Conservation (phyloP, 305 asterid genomes). For the Fraxinus platypoda region DNA sequence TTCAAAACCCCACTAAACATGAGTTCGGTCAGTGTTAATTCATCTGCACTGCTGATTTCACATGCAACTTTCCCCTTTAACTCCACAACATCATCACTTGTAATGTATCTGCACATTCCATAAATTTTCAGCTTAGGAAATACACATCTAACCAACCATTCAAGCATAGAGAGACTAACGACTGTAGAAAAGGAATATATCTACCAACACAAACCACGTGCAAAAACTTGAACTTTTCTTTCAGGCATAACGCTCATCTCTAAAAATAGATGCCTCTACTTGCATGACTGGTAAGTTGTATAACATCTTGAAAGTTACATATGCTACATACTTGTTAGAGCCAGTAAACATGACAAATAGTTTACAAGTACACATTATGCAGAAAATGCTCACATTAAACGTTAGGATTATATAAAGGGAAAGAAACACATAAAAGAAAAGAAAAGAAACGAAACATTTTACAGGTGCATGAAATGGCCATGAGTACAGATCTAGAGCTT, state of each 20-base stretch:
- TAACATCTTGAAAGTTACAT: not conserved
- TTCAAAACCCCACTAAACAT: constrained; percentile 84
- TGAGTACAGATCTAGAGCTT: not conserved
- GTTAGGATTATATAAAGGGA: not conserved
- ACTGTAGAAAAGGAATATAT: constrained; percentile 6
- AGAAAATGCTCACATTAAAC: not conserved
- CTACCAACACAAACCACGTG: constrained; percentile 3
- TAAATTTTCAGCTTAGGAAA: constrained; percentile 22
- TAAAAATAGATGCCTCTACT: not conserved
- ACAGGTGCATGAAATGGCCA: not conserved
- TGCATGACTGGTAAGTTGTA: not conserved
- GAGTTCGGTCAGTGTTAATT: constrained; percentile 82
- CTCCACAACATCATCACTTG: constrained; percentile 77
- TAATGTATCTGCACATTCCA: constrained; percentile 55
- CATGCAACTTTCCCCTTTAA: constrained; percentile 95
- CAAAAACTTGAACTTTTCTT: not conserved
- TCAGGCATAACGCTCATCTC: not conserved
- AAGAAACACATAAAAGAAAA: not conserved
- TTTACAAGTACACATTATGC: not conserved
- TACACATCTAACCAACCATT: constrained; percentile 2
- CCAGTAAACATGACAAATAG: not conserved
- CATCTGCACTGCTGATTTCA: constrained; percentile 94
- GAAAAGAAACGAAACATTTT: not conserved
- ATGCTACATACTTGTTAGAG: not conserved
- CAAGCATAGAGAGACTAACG: constrained; percentile 1